phyloP scores from a whole-genome alignment of 169 alveolate species.

The Cryptosporidium canis region DNA sequence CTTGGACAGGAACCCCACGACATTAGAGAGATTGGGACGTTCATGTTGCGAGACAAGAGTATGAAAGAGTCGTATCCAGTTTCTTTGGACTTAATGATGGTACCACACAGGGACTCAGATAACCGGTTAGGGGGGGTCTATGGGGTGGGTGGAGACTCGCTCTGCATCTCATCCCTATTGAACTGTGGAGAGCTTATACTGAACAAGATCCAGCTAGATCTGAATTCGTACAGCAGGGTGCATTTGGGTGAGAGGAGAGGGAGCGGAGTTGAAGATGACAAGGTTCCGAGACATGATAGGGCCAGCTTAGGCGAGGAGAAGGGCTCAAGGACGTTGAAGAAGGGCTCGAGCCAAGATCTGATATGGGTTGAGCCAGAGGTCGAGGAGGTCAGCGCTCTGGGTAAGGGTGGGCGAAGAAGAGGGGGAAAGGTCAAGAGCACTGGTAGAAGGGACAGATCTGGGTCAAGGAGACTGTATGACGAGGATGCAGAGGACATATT shows the following conservation, averaged over 20 bases:
- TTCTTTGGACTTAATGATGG: background rate
- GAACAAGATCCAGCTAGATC: background rate
- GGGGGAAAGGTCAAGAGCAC: background rate
- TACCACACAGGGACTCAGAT: background rate
- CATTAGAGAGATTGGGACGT: background rate
- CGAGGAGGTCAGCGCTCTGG: background rate
- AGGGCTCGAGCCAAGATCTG: background rate
- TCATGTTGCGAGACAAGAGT: background rate
- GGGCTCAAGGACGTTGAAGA: background rate
- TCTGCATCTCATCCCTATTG: conserved; percentile 2
- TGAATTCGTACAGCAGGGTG: background rate
- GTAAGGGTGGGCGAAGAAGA: background rate
- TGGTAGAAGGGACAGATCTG: background rate
- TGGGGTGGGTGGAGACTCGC: background rate
- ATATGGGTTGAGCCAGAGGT: conserved; percentile 24
- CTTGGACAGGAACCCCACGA: background rate
- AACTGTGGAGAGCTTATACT: conserved; percentile 21
- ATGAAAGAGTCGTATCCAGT: background rate
- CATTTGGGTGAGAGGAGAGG: background rate
- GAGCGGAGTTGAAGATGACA: background rate
- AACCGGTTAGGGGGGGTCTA: background rate
- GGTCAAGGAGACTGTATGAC: background rate
- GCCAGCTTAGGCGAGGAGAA: background rate
- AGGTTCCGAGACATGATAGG: background rate
- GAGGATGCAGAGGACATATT: background rate